Conservation (phyloP, 805 yeast species). For the Allodekkera sacchari region DNA sequence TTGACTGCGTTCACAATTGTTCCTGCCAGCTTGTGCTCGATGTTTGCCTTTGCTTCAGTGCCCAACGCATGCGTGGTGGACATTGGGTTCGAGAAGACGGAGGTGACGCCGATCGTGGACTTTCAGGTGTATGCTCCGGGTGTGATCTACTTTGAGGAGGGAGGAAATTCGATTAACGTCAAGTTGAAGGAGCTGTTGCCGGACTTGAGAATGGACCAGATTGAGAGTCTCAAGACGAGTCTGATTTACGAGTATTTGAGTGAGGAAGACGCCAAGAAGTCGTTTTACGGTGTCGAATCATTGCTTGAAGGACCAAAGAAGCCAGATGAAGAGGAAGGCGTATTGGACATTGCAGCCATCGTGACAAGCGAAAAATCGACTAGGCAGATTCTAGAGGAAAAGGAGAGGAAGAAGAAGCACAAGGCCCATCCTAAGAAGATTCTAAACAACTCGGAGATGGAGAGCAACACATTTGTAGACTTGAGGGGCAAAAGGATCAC, state of each 20-base stretch:
- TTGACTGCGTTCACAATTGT: constrained; percentile 64
- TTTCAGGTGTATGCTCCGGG: constrained; percentile 56
- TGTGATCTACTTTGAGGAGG: constrained; percentile 28
- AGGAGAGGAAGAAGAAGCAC: constrained; percentile 14
- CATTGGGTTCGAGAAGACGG: constrained; percentile 68
- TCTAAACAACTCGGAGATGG: constrained; percentile 57
- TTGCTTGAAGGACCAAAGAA: constrained; percentile 19
- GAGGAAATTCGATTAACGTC: constrained; percentile 59
- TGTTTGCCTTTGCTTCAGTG: constrained; percentile 62
- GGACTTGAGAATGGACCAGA: constrained; percentile 42
- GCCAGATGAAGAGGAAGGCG: constrained; percentile 52
- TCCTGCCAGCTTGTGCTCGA: constrained; percentile 59
- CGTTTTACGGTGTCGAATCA: constrained; percentile 54
- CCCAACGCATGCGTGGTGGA: constrained; percentile 71
- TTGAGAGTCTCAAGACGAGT: constrained; percentile 69
- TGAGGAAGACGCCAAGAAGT: constrained; percentile 53
- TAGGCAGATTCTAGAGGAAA: constrained; percentile 33
- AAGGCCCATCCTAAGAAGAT: constrained; percentile 7
- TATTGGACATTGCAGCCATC: constrained; percentile 81
- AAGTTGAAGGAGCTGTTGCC: constrained; percentile 50
- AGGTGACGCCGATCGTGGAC: constrained; percentile 72
- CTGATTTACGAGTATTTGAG: constrained; percentile 71
- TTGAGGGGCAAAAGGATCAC: constrained; percentile 42
- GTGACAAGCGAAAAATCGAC: constrained; percentile 67
- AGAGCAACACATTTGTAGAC: constrained; percentile 65